Conservation (phyloP, 495 filamentous ascomycete genomes). For the Penicillium odoratum region DNA sequence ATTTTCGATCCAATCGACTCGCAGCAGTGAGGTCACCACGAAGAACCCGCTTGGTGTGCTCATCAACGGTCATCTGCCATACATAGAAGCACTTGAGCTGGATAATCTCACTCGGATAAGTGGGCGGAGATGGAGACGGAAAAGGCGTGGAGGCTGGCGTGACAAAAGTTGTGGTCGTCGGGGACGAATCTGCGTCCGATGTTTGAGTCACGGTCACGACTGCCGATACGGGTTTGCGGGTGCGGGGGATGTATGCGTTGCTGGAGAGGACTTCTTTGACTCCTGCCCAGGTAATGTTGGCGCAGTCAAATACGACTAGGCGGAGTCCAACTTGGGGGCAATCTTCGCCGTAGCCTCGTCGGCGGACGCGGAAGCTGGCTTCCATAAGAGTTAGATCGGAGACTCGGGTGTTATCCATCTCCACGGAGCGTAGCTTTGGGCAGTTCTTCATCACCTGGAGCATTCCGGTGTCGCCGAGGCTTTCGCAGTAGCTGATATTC, state of each 20-base stretch:
- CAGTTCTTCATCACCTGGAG: slow-evolving; percentile 78
- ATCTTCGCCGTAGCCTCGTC: slow-evolving; percentile 56
- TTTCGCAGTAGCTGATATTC: slow-evolving; percentile 86
- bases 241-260: slow-evolving; percentile 66
- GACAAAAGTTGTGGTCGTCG: slow-evolving; percentile 29
- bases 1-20: slow-evolving; percentile 76
- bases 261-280: slow-evolving; percentile 81
- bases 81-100: slow-evolving; percentile 90
- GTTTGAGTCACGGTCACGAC: slow-evolving; percentile 32
- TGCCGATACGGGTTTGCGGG: slow-evolving; percentile 29
- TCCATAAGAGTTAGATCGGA: slow-evolving; percentile 86
- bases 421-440: slow-evolving; percentile 63
- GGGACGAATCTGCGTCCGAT: slow-evolving; percentile 29
- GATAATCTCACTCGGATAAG: slow-evolving; percentile 73
- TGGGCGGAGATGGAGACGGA: slow-evolving; percentile 23
- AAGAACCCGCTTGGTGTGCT: slow-evolving; percentile 83
- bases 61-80: slow-evolving; percentile 92
- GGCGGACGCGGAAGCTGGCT: slow-evolving; percentile 72
- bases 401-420: slow-evolving; percentile 93
- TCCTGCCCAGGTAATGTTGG: slow-evolving; percentile 89
- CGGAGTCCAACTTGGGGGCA: slow-evolving; percentile 63
- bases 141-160: slow-evolving; percentile 36
- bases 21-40: slow-evolving; percentile 71
- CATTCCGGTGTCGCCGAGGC: slow-evolving; percentile 81
- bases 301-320: slow-evolving; percentile 88